phyloP scores from a whole-genome alignment of 331 rosid species.

The Quercus phellos region DNA sequence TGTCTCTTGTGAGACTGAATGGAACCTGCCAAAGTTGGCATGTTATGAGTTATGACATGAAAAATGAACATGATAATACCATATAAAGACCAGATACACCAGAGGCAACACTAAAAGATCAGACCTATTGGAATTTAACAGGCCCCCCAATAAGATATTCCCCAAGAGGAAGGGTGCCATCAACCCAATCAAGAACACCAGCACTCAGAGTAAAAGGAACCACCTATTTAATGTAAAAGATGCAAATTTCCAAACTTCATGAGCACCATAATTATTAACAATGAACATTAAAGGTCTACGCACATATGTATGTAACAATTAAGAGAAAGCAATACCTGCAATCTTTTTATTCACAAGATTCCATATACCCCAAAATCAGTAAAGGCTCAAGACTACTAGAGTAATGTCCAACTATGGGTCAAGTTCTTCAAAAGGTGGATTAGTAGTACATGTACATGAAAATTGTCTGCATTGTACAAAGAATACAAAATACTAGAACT shows the following conservation, averaged over 20 bases:
- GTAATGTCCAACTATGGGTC: not conserved
- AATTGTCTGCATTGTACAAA: not conserved
- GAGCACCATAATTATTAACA: not conserved
- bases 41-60: not conserved
- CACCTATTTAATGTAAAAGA: slow-evolving; percentile 39
- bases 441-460: not conserved
- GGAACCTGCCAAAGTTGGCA: slow-evolving; percentile 54
- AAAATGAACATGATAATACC: slow-evolving; percentile 16
- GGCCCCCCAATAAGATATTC: slow-evolving; percentile 90
- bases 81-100: not conserved
- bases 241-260: slow-evolving; percentile 1
- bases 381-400: not conserved
- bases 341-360: not conserved
- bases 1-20: slow-evolving; percentile 84
- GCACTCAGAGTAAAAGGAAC: slow-evolving; percentile 97
- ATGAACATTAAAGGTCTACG: not conserved
- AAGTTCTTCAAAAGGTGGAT: not conserved
- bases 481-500: not conserved
- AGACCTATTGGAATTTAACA: slow-evolving; percentile 25
- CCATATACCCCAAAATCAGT: not conserved
- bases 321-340: not conserved
- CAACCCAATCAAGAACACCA: slow-evolving; percentile 97
- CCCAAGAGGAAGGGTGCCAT: slow-evolving; percentile 90
- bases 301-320: not conserved
- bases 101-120: slow-evolving; percentile 11